Conservation (phyloP, 805 yeast species). For the Candida odintsovae region DNA sequence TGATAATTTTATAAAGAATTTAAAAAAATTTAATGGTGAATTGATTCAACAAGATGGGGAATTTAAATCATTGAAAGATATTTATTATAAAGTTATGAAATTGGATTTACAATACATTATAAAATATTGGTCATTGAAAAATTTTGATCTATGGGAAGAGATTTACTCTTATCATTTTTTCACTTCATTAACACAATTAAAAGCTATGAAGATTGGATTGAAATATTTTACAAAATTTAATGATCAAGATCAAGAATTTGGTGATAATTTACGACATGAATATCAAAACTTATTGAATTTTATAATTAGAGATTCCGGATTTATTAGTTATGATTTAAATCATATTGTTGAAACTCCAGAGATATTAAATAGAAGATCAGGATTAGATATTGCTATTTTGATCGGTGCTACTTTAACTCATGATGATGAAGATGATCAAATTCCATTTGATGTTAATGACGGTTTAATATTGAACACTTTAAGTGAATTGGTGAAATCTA, state of each 20-base stretch:
- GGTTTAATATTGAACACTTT: constrained; percentile 57
- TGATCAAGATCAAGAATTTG: constrained; percentile 24
- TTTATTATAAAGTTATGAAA: constrained; percentile 50
- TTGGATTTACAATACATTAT: constrained; percentile 66
- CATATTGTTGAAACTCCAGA: constrained; percentile 70
- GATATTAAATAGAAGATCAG: constrained; percentile 44
- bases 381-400: constrained; percentile 75
- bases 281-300: constrained; percentile 22
- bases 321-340: constrained; percentile 34
- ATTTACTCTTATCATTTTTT: constrained; percentile 69
- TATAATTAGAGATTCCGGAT: constrained; percentile 28
- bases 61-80: constrained; percentile 23
- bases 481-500: constrained; percentile 53
- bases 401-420: constrained; percentile 37
- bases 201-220: constrained; percentile 58
- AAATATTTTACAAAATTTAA: constrained; percentile 28
- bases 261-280: constrained; percentile 15
- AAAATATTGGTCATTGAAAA: constrained; percentile 52
- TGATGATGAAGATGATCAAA: constrained; percentile 37
- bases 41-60: constrained; percentile 23
- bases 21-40: constrained; percentile 28
- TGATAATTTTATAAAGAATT: constrained; percentile 43
- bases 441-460: constrained; percentile 63
- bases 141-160: constrained; percentile 97
- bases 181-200: constrained; percentile 68